These are phyloP conservation scores for Yamadazyma laniorum DNA, from an alignment of 805 yeast species.

Conservation along the genomic window DNA sequence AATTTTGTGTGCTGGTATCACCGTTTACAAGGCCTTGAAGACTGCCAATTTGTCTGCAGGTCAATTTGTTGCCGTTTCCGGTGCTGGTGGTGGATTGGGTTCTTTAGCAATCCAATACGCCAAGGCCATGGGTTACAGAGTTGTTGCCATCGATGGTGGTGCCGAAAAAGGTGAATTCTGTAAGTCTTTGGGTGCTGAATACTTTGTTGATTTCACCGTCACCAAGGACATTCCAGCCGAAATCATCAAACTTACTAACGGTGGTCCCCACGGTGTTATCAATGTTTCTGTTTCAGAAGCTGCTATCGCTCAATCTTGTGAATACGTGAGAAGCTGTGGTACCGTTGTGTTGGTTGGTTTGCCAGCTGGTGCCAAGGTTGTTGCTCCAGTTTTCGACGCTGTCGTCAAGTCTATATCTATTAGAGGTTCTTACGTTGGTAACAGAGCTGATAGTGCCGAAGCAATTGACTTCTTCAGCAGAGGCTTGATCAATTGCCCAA, in stretches of 20 bases:
- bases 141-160: slow-evolving; percentile 73
- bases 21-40: slow-evolving; percentile 67
- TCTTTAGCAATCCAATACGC: slow-evolving; percentile 75
- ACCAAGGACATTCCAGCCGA: slow-evolving; percentile 50
- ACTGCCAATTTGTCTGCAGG: slow-evolving; percentile 59
- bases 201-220: slow-evolving; percentile 54
- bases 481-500: slow-evolving; percentile 43
- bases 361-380: slow-evolving; percentile 45
- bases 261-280: slow-evolving; percentile 57
- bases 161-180: slow-evolving; percentile 60
- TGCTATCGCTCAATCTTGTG: slow-evolving; percentile 48
- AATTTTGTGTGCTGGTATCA: slow-evolving; percentile 65
- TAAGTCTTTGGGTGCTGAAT: slow-evolving; percentile 61
- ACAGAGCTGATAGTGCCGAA: slow-evolving; percentile 46
- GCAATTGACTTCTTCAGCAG: slow-evolving; percentile 45
- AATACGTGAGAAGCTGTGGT: slow-evolving; percentile 40
- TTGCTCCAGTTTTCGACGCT: slow-evolving; percentile 38
- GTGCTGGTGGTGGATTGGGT: slow-evolving; percentile 85
- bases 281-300: slow-evolving; percentile 52
- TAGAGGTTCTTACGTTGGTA: slow-evolving; percentile 45
- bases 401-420: slow-evolving; percentile 40
- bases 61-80: slow-evolving; percentile 72
- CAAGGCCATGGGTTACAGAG: slow-evolving; percentile 68
- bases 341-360: slow-evolving; percentile 45
- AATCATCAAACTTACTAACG: slow-evolving; percentile 43